Evolutionary conservation across 495 filamentous ascomycete species (phyloP), one percentile per base, ranked within the genome.

Genomic region (Pyrenopolyporus hunteri): DNA sequence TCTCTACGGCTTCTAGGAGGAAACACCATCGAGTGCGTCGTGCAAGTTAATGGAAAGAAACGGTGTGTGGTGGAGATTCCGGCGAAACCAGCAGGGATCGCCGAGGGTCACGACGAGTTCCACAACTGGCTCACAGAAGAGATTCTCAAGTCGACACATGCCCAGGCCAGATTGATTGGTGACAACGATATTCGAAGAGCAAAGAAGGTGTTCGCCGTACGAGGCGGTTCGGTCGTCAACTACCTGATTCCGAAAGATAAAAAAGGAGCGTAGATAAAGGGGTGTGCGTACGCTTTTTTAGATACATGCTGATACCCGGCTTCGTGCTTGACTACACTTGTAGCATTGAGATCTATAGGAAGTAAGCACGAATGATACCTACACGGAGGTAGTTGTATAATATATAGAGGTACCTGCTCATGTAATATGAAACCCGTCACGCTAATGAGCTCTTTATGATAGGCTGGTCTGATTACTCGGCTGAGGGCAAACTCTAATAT

Each of bases 11-110:
- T 79, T 23, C 42, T 83, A 20, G 70, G 71, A 23, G 63, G 70
- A 20, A 59, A 64, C 26, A 73, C 55, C 37, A 72, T 73, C 49
- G 67, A 42, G 0, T 87, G 87, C 54, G 87, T 85, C 11, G 85
- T 96, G 13, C 86, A 89, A 62, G 79, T 95, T 16, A 89, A 94
- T 64, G 91, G 91, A 5, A 91, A 87, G 70, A 58, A 88, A 59
- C 82, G 82, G 43, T 87, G 88, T 57, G 83, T 79, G 8, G 77
- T 87, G 13, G 80, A 89, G 7, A 85, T 92, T 26, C 70, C 75
- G 19, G 66, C 49, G 26, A 72, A 75, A 25, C 64, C 76, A 13
- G 56, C 45, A 1, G 60, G 56, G 9, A 48, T 82, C 19, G 42
- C 63, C 4, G 58, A 59, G 13, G 26, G 13, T 7, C 68, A 46